These are phyloP conservation scores for Pseudocercospora musae DNA, from an alignment of 2,329 filamentous ascomycete genomes.

Conservation along the genomic window DNA sequence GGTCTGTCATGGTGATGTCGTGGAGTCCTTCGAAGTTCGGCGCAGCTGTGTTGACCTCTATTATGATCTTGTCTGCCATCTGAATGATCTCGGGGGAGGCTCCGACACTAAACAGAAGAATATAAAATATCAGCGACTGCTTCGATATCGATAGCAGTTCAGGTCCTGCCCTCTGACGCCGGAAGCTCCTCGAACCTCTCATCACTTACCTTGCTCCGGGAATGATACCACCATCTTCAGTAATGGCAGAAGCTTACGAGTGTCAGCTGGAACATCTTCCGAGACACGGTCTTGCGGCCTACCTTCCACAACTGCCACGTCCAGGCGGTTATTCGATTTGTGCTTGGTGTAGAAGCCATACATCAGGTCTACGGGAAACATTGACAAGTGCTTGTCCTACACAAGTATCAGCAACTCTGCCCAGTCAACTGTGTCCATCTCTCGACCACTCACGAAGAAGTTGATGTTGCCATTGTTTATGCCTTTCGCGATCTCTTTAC, in stretches of 20 bases:
- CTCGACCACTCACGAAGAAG: constrained; percentile 58
- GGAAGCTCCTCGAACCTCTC: neutral
- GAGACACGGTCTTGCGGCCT: neutral
- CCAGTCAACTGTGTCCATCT: neutral
- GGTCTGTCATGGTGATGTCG: constrained; percentile 85
- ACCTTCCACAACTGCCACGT: constrained; percentile 72
- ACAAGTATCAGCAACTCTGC: neutral
- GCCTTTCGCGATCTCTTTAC: constrained; percentile 83
- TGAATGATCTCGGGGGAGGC: constrained; percentile 80
- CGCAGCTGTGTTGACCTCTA: constrained; percentile 84
- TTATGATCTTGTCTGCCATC: constrained; percentile 90
- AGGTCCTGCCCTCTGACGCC: no score
- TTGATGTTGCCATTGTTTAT: constrained; percentile 87
- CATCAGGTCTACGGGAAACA: constrained; percentile 85
- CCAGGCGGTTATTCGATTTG: constrained; percentile 68
- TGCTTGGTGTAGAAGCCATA: constrained; percentile 76
- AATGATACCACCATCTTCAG: constrained; percentile 83
- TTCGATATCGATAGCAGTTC: neutral
- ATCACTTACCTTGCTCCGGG: constrained; percentile 59
- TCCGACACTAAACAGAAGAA: constrained; percentile 53
- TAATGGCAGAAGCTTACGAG: constrained; percentile 67
- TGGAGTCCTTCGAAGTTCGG: constrained; percentile 84
- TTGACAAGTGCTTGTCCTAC: constrained; percentile 81
- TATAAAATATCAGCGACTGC: neutral
- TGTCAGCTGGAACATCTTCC: neutral